Base-by-base conservation (phyloP, 177 flowering plant species). In the Vitis hybrid region DNA sequence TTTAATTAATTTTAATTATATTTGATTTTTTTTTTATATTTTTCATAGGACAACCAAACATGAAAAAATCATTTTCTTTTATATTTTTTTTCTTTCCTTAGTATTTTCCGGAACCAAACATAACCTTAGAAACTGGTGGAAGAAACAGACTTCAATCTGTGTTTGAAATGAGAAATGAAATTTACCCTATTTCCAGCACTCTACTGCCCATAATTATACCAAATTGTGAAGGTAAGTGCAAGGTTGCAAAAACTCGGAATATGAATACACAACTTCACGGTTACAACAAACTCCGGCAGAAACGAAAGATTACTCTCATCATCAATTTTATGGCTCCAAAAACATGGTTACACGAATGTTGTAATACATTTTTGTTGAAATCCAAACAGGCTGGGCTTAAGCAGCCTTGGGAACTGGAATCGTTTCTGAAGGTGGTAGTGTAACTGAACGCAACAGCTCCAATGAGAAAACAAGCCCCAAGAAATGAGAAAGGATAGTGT, bases 401-500 rank as follows among this genome's bases (percentile, higher is more conserved):
- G 89, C 97, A 47, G 82, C 59, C 77, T 57, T 88, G 4, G 91
- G 89, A 61, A 85, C 61, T 11, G 88, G 87, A 69, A 61, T 64
- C 59, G 74, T 77, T 68, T 92, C 94, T 62, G 95, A 61, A 69
- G 88, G 79, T n/a, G 98, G 90, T 53, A 87, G 67, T 19, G 99
- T 90, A 66, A 94, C 98, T 0, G 97, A 92, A 22, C 98, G 93
- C 80, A 96, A 76, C 75, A 96, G 87, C 82, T 94, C 99, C 85
- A 96, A 76, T 3, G 99, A 94, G 86, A 77, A 89, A 62, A 85
- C 87, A 64, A 94, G 91, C 49, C 99, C 98, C 75, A 96, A 74
- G 81, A 96, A 96, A 78, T 94, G 99, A 65, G 99, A 94, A 31
- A 96, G 90, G 73, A 96, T 89, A 11, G 97, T 87, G 84, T 94